Base-by-base conservation (phyloP, 2,329 filamentous ascomycete genomes). In the Fusarium sublunatum region DNA sequence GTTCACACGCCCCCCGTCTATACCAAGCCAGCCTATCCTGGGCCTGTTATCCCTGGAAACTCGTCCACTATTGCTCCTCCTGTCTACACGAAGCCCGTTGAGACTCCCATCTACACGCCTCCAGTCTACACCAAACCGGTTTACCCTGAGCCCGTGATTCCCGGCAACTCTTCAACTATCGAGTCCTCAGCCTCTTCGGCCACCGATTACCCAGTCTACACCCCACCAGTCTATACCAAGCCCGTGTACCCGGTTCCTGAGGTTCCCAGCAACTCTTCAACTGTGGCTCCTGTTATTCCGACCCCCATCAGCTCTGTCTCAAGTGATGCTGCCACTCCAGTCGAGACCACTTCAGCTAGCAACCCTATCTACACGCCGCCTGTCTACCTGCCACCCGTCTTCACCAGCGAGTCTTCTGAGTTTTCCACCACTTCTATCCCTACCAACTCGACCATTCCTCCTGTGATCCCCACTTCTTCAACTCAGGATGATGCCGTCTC, bases 1-100 rank as follows among this genome's bases (percentile, higher is more conserved):
- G 40, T 55, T n/a, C 55, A 60, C 15, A 55, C 46, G 3, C 50
- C 61, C 13, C 53, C 61, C 10, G 62, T 38, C 13, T 63, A 66
- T 34, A 53, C 47, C 5, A 59, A 63, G 34, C 34, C 52, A 5
- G 41, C 8, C 12, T 60, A 55, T 32, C 15, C 42, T 4, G 43
- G 13, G 1, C 57, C 47, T 12, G 34, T 34, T 9, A 11, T 50
- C 12, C 15, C 53, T 7, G 19, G 31, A 4, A 65, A 65, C 13
- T 58, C 45, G 19, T 55, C 55, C 11, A 31, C 45, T 19, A n/a
- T 34, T 12, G 39, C 22, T 11, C 13, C 28, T 19, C 56, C 61
- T 10, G n/a, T 34, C 24, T 52, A 54, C 24, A 58, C 57, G n/a
- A 58, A 53, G 13, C 51, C 57, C 4, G 28, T 38, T 9, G 53